A percentile compares a stretch with the other conserved stretches of the same genome.
These are phyloP conservation scores for Fusarium algeriense DNA, from an alignment of 2,329 filamentous ascomycete species.

Conservation along the genomic window DNA sequence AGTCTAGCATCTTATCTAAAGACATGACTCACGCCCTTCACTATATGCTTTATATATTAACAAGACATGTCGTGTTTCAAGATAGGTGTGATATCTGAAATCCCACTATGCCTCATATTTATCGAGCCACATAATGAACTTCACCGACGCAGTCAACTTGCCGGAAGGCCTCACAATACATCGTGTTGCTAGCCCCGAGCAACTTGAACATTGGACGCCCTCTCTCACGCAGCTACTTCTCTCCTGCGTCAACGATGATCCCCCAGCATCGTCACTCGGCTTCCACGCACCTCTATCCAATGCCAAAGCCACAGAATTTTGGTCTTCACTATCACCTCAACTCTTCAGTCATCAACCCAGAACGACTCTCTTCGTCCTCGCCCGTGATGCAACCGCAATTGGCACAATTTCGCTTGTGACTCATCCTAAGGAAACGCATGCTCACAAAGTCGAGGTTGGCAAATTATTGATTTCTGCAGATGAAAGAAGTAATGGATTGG, in stretches of 20 bases:
- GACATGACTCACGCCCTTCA: neutral
- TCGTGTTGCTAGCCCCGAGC: accelerated
- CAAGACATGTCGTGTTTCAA: too few relatives aligned
- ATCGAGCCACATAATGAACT: neutral
- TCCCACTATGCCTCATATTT: accelerated
- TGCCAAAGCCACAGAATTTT: neutral
- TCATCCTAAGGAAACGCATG: neutral
- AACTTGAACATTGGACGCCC: neutral
- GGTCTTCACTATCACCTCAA: neutral
- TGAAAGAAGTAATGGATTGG: neutral
- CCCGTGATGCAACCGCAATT: neutral
- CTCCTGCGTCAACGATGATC: constrained; percentile 2
- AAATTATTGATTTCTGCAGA: neutral
- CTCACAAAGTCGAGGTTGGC: constrained; percentile 1
- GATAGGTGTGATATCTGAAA: accelerated
- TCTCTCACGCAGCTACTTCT: neutral
- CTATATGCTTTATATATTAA: neutral
- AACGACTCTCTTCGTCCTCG: neutral
- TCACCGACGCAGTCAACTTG: accelerated
- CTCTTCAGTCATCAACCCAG: neutral
- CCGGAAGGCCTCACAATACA: neutral
- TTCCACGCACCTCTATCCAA: neutral
- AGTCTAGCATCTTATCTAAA: neutral
- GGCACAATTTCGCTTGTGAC: neutral
- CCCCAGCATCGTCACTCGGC: constrained; percentile 1